phyloP scores from a whole-genome alignment of 1,139 yeast species.

The Zhuliangozyma blackwelliae region DNA sequence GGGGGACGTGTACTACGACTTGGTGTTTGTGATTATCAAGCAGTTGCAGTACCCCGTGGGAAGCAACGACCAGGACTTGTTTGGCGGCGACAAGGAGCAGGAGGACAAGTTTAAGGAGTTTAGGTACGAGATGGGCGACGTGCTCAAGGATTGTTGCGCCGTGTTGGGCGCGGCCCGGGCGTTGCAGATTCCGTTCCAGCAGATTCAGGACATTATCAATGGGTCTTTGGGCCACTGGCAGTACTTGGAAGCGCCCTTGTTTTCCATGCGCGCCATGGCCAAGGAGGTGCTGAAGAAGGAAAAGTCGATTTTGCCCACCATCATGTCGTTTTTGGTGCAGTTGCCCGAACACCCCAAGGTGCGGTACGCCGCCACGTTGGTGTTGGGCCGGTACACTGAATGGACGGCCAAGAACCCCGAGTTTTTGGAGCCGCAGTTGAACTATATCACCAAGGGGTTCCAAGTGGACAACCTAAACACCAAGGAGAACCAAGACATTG shows the following conservation, averaged over 20 bases:
- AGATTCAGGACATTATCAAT: slow-evolving; percentile 40
- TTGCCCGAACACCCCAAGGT: slow-evolving; percentile 85
- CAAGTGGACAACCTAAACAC: slow-evolving; percentile 20
- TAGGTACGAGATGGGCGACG: slow-evolving; percentile 96
- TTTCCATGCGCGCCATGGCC: slow-evolving; percentile 92
- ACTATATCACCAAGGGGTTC: slow-evolving; percentile 81
- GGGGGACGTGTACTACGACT: slow-evolving; percentile 56
- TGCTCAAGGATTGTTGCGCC: slow-evolving; percentile 88
- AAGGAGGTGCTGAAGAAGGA: slow-evolving; percentile 76
- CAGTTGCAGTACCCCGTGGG: slow-evolving; percentile 75
- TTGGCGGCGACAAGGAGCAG: slow-evolving; percentile 66
- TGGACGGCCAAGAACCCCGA: slow-evolving; percentile 91
- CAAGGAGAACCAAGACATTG: slow-evolving; percentile 44
- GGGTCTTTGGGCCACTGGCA: slow-evolving; percentile 60
- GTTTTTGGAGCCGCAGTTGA: slow-evolving; percentile 74
- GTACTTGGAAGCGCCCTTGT: slow-evolving; percentile 82
- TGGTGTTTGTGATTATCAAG: slow-evolving; percentile 63
- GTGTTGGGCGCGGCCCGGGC: slow-evolving; percentile 78
- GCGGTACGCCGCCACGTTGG: slow-evolving; percentile 88
- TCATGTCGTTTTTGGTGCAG: slow-evolving; percentile 65
- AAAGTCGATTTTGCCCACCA: slow-evolving; percentile 65
- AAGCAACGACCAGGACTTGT: slow-evolving; percentile 37
- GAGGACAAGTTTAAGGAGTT: slow-evolving; percentile 93
- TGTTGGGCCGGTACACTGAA: slow-evolving; percentile 88
- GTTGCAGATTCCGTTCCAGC: slow-evolving; percentile 56